Evolutionary conservation across 2,329 filamentous ascomycete species (phyloP).

Genomic region (Paecilomyces variotii): DNA sequence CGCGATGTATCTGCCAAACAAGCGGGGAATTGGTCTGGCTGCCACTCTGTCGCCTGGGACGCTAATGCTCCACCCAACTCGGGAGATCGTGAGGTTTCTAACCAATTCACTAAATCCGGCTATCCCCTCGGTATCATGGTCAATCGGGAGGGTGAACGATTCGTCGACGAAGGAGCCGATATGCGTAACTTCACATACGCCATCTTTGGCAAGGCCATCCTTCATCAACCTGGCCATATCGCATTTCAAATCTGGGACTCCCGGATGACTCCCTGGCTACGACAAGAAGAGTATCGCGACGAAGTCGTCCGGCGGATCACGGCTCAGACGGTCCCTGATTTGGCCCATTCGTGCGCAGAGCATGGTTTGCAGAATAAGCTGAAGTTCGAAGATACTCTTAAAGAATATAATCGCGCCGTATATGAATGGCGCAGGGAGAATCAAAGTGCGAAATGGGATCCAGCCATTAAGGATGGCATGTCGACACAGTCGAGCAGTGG

Average conservation of each 20-base stretch:
- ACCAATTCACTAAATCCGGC: slow-evolving; percentile 61
- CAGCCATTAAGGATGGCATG: slow-evolving; percentile 52
- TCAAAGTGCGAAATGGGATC: slow-evolving; percentile 45
- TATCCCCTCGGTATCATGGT: slow-evolving; percentile 61
- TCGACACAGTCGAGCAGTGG: slow-evolving; percentile 48
- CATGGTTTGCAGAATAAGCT: slow-evolving; percentile 38
- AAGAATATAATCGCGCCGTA: slow-evolving; percentile 53
- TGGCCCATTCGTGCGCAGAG: slow-evolving; percentile 44
- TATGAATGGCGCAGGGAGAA: slow-evolving; percentile 40
- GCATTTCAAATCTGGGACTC: slow-evolving; percentile 61
- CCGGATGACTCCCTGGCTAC: slow-evolving; percentile 44
- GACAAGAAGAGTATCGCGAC: slow-evolving; percentile 54
- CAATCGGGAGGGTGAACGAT: slow-evolving; percentile 51
- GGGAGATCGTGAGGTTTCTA: slow-evolving; percentile 53
- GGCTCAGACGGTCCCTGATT: slow-evolving; percentile 38
- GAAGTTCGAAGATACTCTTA: slow-evolving; percentile 46
- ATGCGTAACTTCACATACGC: slow-evolving; percentile 62
- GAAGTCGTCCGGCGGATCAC: slow-evolving; percentile 48
- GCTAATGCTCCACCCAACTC: slow-evolving; percentile 48
- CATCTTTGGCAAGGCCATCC: slow-evolving; percentile 54
- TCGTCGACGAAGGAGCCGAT: slow-evolving; percentile 60
- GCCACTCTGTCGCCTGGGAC: slow-evolving; percentile 60
- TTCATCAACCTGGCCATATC: slow-evolving; percentile 49
- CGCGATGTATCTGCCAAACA: slow-evolving; percentile 43
- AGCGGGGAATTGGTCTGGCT: slow-evolving; percentile 56